Evolutionary conservation across 2,329 filamentous ascomycete species (phyloP), one percentile per base, ranked within the genome.

Genomic region (Amesomyces nigricolor): DNA sequence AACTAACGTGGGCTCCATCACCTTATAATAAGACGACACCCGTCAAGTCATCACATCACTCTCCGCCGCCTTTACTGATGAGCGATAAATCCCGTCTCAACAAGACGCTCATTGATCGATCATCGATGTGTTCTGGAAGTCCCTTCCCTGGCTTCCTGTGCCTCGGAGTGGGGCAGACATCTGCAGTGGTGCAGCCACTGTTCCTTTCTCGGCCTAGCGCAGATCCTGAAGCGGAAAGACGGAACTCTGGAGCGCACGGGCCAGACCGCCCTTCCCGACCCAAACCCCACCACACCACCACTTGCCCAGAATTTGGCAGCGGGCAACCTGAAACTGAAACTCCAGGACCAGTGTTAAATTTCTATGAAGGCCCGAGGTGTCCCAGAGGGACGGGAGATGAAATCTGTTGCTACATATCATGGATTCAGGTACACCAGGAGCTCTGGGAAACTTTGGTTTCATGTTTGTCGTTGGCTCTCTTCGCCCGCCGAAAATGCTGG

Each of bases 271-370:
- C 50, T 13, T 35, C 11, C 9, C 42, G 17, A 22, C 9, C 5
- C 6, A n/a, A 42, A 47, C 22, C 50, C 50, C 48, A 42, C 42
- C 35, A 52, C 47, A 52, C 47, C 22, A 47, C 11, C 39, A 43
- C 11, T 26, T 26, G 6, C 22, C 22, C 22, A 26, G 22, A 26
- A 26, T 26, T 26, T 6, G 30, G 22, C 10, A 32, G 16, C 35
- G 5, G 13, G 13, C 17, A 13, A 16, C 16, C 8, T 30, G 8
- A 22, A 19, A 14, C 14, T 44, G 39, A 51, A 51, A 44, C 39
- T 44, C 16, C 5, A 51, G 29, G 19, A 19, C 49, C 47, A 32
- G 22, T 35, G 14, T 19, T 42, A 32, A 47, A 52, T 47, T 17
- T 46, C 35, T 39, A 19, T 47, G 50, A 47, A 32, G 40, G 17